A percentile compares a stretch with the other conserved stretches of the same genome.
These are phyloP conservation scores for Gypsophila paniculata DNA, from an alignment of 179 eudicot species.

Conservation along the genomic window DNA sequence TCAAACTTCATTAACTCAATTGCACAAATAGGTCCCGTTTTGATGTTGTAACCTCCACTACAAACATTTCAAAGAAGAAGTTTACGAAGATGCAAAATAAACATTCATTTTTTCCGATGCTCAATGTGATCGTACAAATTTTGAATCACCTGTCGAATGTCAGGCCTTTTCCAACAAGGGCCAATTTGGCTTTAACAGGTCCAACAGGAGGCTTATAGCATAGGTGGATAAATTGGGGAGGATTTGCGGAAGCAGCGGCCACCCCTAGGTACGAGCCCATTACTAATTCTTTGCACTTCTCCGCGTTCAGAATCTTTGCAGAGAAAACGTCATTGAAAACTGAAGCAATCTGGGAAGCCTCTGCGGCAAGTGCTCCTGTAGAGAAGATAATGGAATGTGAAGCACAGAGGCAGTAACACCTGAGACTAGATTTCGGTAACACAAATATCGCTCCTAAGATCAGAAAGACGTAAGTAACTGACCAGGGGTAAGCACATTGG, in stretches of 20 bases:
- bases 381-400: constrained; percentile 2
- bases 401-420: background rate
- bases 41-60: constrained; percentile 98
- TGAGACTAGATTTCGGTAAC: too few species aligned
- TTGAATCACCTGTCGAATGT: constrained; percentile 82
- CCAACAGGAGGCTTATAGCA: constrained; percentile 84
- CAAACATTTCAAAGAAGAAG: constrained; percentile 17
- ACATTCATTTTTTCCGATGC: background rate
- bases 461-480: constrained; percentile 15
- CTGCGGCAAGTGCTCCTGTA: constrained; percentile 77
- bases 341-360: constrained; percentile 83
- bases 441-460: background rate
- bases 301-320: constrained; percentile 64
- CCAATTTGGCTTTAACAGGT: constrained; percentile 70
- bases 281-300: constrained; percentile 75
- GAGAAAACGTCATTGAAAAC: constrained; percentile 69
- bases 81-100: background rate
- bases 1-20: constrained; percentile 95
- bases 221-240: constrained; percentile 85
- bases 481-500: constrained; percentile 98
- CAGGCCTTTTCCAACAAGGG: constrained; percentile 87
- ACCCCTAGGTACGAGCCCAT: constrained; percentile 98
- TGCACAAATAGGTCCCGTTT: constrained; percentile 84
- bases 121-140: too few species aligned
- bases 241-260: constrained; percentile 90